Evolutionary conservation across 163 green algal species (phyloP).

Genomic region (Scenedesmus sp.): DNA sequence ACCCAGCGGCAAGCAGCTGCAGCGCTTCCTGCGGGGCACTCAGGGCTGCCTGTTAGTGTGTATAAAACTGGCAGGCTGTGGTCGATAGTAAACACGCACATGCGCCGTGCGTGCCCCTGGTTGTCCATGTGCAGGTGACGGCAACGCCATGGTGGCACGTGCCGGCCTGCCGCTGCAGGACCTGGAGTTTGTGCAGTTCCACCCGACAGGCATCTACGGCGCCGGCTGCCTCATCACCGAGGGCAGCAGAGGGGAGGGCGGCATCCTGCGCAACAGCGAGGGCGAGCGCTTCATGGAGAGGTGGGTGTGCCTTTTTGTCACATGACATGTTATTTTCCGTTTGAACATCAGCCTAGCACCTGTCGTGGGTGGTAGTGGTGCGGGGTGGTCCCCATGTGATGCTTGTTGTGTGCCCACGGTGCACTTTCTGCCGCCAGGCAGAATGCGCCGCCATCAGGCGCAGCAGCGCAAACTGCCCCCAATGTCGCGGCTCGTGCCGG

Average conservation of each 20-base stretch:
- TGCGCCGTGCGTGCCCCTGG: no score
- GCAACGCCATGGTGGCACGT: constrained; percentile 94
- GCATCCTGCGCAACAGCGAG: constrained; percentile 97
- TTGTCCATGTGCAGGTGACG: constrained; percentile 78
- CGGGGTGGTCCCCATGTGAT: background rate
- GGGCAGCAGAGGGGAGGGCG: constrained; percentile 95
- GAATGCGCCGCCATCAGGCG: no score
- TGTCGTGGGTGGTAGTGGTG: no score
- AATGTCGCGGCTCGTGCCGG: no score
- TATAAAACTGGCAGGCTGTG: no score
- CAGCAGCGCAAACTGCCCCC: background rate
- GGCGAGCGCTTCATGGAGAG: constrained; percentile 99
- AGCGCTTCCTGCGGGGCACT: no score
- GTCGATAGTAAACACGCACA: no score
- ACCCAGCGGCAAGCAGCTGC: no score
- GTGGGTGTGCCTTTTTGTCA: constrained; percentile 59
- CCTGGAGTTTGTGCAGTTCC: constrained; percentile 99
- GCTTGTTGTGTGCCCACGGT: no score
- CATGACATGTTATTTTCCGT: background rate
- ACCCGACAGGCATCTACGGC: constrained; percentile 99
- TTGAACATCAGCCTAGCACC: background rate
- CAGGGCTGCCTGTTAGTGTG: no score
- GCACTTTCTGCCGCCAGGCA: no score
- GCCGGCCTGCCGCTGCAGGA: constrained; percentile 94
- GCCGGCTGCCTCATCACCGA: constrained; percentile 99